Conservation (phyloP, 1,284 basidiomycete genomes). For the Malassezia equina region DNA sequence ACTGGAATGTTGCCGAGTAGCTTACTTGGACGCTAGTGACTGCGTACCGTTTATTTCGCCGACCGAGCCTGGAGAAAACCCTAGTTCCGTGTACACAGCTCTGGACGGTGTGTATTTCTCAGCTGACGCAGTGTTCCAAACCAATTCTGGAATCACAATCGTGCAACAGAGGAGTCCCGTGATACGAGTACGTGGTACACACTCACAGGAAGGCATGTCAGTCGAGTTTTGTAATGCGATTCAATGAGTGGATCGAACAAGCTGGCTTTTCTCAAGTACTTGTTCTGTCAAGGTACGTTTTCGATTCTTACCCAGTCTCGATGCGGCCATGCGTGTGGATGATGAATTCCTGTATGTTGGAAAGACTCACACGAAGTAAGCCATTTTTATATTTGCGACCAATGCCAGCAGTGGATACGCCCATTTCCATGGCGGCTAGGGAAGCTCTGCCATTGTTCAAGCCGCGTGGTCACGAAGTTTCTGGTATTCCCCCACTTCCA, state of each 20-base stretch:
- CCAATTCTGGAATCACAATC: slow-evolving; percentile 14
- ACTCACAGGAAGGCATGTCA: neutral
- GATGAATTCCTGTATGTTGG: slow-evolving; percentile 19
- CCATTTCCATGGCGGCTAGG: slow-evolving; percentile 3
- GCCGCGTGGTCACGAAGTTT: neutral
- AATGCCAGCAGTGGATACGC: neutral
- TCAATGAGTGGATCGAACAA: slow-evolving; percentile 16
- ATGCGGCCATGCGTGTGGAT: slow-evolving; percentile 30
- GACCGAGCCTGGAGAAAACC: slow-evolving; percentile 13
- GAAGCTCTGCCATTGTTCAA: neutral
- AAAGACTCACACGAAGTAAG: slow-evolving; percentile 11
- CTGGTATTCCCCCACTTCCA: slow-evolving; percentile 22
- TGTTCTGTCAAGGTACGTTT: slow-evolving; percentile 13
- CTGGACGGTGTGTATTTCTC: slow-evolving; percentile 11
- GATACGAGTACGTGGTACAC: slow-evolving; percentile 16
- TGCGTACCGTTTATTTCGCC: slow-evolving; percentile 36
- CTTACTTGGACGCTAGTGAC: slow-evolving; percentile 21
- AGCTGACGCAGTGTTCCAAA: slow-evolving; percentile 1
- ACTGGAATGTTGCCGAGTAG: slow-evolving; percentile 24
- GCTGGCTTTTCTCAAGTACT: slow-evolving; percentile 15
- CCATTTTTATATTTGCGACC: slow-evolving; percentile 17
- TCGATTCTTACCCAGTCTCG: slow-evolving; percentile 17
- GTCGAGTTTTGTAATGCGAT: slow-evolving; percentile 2
- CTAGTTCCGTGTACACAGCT: neutral
- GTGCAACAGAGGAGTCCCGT: slow-evolving; percentile 38